phyloP scores from a whole-genome alignment of 768 basidiomycete genomes.

The Mycena pura region DNA sequence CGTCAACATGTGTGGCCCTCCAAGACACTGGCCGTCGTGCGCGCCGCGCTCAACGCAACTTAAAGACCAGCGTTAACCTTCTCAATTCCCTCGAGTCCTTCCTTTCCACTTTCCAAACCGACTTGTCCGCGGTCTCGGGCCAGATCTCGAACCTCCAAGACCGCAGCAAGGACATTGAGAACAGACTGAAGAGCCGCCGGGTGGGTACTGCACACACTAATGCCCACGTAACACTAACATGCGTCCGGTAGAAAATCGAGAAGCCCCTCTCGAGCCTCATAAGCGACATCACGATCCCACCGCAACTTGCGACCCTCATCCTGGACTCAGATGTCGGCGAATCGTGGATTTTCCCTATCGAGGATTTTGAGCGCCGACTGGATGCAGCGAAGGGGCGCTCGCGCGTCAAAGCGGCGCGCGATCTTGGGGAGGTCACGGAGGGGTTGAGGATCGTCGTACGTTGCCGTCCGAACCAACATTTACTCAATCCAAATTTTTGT shows the following conservation, averaged over 20 bases:
- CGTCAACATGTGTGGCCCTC: conserved; percentile 9
- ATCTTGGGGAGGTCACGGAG: conserved; percentile 83
- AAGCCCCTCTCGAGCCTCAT: conserved; percentile 84
- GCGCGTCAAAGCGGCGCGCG: conserved; percentile 86
- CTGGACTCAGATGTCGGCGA: conserved; percentile 88
- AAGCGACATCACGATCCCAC: conserved; percentile 82
- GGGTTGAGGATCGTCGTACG: conserved; percentile 88
- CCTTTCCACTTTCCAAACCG: conserved; percentile 93
- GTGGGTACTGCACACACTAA: conserved; percentile 49
- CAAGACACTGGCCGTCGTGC: not conserved
- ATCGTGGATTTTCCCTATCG: conserved; percentile 83
- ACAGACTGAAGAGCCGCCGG: conserved; percentile 80
- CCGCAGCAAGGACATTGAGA: conserved; percentile 90
- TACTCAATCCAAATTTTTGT: not conserved
- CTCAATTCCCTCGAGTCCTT: conserved; percentile 90
- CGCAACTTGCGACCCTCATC: conserved; percentile 74
- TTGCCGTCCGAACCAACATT: conserved; percentile 10
- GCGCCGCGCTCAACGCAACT: conserved; percentile 9
- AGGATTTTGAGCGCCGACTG: conserved; percentile 81
- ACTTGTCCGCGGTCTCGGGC: conserved; percentile 92
- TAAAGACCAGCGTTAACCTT: conserved; percentile 83
- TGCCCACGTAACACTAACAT: conserved; percentile 8
- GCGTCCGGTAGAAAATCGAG: conserved; percentile 81
- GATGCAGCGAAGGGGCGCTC: conserved; percentile 72
- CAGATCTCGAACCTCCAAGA: conserved; percentile 95